phyloP scores from a whole-genome alignment of 2,329 filamentous ascomycete species.

The Neurospora sp. region DNA sequence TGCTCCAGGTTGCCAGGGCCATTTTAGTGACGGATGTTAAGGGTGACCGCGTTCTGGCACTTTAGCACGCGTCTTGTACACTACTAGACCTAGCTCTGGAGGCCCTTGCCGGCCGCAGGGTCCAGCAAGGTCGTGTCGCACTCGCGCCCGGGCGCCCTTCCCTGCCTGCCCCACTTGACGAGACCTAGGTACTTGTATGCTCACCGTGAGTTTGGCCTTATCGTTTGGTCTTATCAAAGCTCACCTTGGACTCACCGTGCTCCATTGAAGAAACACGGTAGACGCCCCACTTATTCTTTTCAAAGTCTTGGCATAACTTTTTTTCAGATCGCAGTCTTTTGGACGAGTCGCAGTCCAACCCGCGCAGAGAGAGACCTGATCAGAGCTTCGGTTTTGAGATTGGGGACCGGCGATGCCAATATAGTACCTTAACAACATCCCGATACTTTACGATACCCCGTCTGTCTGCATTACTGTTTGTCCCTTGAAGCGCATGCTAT shows the following conservation, averaged over 20 bases:
- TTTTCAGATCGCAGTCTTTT: slow-evolving; percentile 9
- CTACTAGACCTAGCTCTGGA: not conserved
- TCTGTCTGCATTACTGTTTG: not conserved
- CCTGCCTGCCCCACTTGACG: not conserved
- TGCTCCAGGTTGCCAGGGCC: not conserved
- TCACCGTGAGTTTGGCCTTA: not conserved
- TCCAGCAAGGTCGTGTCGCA: not conserved
- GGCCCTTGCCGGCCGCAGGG: not conserved
- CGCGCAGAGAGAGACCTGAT: not conserved
- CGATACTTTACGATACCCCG: not conserved
- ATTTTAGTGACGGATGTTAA: not conserved
- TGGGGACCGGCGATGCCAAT: not conserved
- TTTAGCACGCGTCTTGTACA: not conserved
- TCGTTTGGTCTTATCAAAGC: not conserved
- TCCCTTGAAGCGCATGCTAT: not conserved
- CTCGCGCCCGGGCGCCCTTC: not conserved
- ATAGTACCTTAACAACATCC: not conserved
- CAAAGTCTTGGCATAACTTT: slow-evolving; percentile 9
- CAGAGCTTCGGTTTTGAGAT: not conserved
- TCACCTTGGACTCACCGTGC: not conserved
- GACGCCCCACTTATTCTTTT: slow-evolving; percentile 15
- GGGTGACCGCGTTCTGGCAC: not conserved
- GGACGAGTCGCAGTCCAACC: not conserved
- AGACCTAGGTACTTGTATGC: too few relatives aligned
- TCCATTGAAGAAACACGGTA: not conserved